These are phyloP conservation scores for Pseudocercospora fijiensis DNA, from an alignment of 2,329 filamentous ascomycete genomes.

Conservation along the genomic window DNA sequence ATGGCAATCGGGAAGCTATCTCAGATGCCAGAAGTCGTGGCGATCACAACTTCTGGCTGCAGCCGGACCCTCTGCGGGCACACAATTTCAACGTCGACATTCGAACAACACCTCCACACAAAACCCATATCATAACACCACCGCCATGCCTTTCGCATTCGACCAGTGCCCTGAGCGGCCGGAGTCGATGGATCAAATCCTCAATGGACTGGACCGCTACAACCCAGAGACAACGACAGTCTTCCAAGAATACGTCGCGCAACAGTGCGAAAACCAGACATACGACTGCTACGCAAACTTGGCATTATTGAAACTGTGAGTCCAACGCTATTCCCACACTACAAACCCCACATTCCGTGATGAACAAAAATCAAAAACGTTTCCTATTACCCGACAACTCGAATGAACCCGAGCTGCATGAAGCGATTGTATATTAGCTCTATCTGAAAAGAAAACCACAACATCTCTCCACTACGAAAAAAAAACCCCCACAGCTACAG, in stretches of 20 bases:
- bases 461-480: conserved; percentile 14
- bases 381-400: conserved; percentile 94
- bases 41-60: background rate
- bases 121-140: background rate
- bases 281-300: conserved; percentile 97
- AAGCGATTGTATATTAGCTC: conserved; percentile 69
- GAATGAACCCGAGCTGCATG: conserved; percentile 58
- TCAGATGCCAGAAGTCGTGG: background rate
- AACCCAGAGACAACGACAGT: conserved; percentile 93
- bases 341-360: conserved; percentile 63
- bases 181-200: conserved; percentile 86
- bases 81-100: conserved; percentile 14
- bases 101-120: background rate
- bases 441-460: conserved; percentile 61
- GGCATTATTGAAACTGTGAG: conserved; percentile 94
- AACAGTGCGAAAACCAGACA: conserved; percentile 92
- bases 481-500: conserved; percentile 5
- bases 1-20: background rate
- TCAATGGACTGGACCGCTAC: conserved; percentile 96
- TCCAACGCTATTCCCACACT: conserved; percentile 35
- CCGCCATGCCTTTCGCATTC: conserved; percentile 56
- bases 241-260: conserved; percentile 90
- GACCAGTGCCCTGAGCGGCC: conserved; percentile 91
- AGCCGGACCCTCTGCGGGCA: conserved; percentile 4
- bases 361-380: conserved; percentile 76